Evolutionary conservation across 805 yeast genomes (phyloP).

Genomic region (Yamadazyma akitaensis): DNA sequence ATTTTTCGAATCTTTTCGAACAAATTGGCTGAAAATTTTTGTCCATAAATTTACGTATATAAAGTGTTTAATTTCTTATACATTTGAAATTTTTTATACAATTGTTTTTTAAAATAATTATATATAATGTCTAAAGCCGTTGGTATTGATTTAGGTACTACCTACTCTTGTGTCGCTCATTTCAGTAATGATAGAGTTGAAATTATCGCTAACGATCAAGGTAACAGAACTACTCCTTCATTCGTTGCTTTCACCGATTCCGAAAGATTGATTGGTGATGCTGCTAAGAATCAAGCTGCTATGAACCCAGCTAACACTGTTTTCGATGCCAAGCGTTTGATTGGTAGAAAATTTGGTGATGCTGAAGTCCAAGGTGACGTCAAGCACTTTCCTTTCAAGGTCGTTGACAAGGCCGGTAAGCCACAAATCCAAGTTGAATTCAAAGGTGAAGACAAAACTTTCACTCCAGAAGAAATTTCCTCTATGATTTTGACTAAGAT

Average conservation of each 20-base stretch:
- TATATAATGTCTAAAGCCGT: constrained; percentile 47
- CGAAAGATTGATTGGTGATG: constrained; percentile 94
- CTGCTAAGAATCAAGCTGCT: constrained; percentile 98
- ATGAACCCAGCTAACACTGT: constrained; percentile 92
- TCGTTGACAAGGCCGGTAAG: constrained; percentile 70
- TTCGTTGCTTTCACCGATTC: constrained; percentile 93
- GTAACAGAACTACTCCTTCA: constrained; percentile 97
- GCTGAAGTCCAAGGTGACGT: constrained; percentile 64
- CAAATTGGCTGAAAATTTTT: constrained; percentile 4
- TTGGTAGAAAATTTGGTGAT: constrained; percentile 86
- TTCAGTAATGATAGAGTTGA: constrained; percentile 90
- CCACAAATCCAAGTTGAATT: constrained; percentile 81
- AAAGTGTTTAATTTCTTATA: background rate
- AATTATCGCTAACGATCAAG: constrained; percentile 97
- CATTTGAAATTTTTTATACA: background rate
- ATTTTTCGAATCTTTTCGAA: constrained; percentile 8
- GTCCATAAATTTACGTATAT: constrained; percentile 5
- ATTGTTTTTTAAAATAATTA: background rate
- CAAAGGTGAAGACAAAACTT: constrained; percentile 83
- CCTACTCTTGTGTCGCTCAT: constrained; percentile 96
- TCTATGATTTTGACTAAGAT: constrained; percentile 88
- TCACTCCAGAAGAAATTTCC: constrained; percentile 93
- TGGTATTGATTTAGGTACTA: constrained; percentile 96
- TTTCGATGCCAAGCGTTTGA: constrained; percentile 88
- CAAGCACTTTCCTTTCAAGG: constrained; percentile 79